Evolutionary conservation across 345 rosid species (phyloP).

Genomic region (Bruguiera sexangula): DNA sequence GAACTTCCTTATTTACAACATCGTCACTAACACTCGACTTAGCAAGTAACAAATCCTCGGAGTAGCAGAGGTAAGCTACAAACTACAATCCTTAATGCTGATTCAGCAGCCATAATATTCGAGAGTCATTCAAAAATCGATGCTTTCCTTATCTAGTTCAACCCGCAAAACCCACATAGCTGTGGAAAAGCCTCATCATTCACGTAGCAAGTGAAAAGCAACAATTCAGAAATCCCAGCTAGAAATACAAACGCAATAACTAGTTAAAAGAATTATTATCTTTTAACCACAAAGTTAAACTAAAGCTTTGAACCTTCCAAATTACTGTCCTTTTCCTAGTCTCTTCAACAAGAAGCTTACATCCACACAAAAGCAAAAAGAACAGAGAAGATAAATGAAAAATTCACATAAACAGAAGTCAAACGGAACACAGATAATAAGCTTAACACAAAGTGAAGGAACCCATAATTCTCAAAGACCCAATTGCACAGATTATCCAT

Average conservation of each 20-base stretch:
- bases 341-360: too few species aligned
- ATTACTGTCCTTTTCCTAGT: too few species aligned
- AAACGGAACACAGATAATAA: background rate
- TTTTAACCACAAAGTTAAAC: background rate
- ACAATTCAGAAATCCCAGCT: too few species aligned
- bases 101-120: background rate
- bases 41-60: background rate
- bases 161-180: too few species aligned
- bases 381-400: background rate
- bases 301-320: background rate
- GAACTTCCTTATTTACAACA: background rate
- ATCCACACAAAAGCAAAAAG: too few species aligned
- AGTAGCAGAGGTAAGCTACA: background rate
- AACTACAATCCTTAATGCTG: background rate
- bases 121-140: too few species aligned
- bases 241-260: too few species aligned
- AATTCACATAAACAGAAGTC: background rate
- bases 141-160: too few species aligned
- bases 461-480: background rate
- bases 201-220: too few species aligned
- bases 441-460: background rate
- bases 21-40: background rate
- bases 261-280: too few species aligned
- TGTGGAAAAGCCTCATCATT: too few species aligned
- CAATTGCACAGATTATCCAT: background rate